Evolutionary conservation across 208 protist species (phyloP), one percentile per base, ranked within the genome.

Genomic region (Borovskyia barvae): DNA sequence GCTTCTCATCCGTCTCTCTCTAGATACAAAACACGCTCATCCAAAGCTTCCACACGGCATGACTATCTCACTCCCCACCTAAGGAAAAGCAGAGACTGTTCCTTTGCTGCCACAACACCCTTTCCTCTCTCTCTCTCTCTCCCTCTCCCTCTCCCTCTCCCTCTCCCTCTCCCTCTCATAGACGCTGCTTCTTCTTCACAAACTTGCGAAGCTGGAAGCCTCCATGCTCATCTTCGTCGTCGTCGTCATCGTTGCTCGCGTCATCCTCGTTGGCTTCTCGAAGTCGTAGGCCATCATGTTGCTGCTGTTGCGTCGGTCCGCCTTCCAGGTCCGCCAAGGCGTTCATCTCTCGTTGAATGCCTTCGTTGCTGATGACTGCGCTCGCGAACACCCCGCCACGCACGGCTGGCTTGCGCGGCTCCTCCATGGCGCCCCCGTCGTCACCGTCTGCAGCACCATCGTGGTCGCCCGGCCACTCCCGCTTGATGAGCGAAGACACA

Each of bases 321-420:
- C 25, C 47, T 20, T 87, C 72, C 32, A 72, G 46, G 14, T 76
- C 68, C 3, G 61, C 80, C 32, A 92, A 65, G 32, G 75, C 77
- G 43, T 84, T 66, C 85, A 92, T 88, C 66, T 92, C 85, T 0
- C 77, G 66, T 41, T 58, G 57, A 46, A 92, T 87, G 15, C 85
- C 85, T 39, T 87, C 81, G 45, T 89, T 89, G 37, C 81, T 92
- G 52, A 92, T 80, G 3, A 87, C 81, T 0, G 76, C 72, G 3
- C 72, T 75, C 26, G 73, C 70, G 45, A 87, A 84, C 30, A 88
- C 56, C 30, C 68, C 77, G 25, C 70, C 74, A 0, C 64, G 66
- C 28, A 83, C 60, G 11, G 59, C 43, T 17, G 52, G 39, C 52
- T 67, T 52, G 28, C 52, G 59, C 29, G 49, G 49, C 15, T 58